A percentile compares a stretch with the other conserved stretches of the same genome.
phyloP scores from a whole-genome alignment of 768 basidiomycete species.

The Royoungia palumana region DNA sequence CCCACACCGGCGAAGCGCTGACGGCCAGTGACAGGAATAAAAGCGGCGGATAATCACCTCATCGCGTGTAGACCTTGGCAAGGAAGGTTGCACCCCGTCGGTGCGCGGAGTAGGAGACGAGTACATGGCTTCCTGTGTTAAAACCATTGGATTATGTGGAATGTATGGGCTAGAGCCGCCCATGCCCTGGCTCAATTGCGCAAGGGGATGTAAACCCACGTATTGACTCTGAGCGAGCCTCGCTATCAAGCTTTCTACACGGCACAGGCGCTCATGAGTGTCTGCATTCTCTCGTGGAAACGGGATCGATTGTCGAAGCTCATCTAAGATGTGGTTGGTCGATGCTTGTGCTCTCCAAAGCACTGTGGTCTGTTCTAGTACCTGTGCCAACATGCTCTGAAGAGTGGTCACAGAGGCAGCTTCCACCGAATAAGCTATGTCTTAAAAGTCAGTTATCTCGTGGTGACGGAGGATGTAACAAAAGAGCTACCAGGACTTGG shows the following conservation, averaged over 20 bases:
- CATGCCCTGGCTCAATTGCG: too few species aligned
- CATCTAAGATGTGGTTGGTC: conserved; percentile 56
- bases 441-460: conserved; percentile 15
- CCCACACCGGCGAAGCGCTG: background rate
- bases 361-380: conserved; percentile 55
- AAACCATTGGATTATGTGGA: background rate
- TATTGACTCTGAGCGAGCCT: too few species aligned
- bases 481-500: too few species aligned
- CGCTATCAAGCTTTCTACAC: conserved; percentile 10
- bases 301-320: conserved; percentile 47
- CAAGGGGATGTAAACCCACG: conserved; percentile 2
- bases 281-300: conserved; percentile 37
- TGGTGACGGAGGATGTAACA: too few species aligned
- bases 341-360: conserved; percentile 58
- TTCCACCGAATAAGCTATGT: conserved; percentile 23
- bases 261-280: conserved; percentile 24
- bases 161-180: too few species aligned
- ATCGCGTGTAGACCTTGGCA: too few species aligned
- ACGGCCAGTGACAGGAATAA: background rate
- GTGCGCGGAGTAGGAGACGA: too few species aligned
- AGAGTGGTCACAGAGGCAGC: conserved; percentile 40
- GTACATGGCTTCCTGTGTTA: too few species aligned
- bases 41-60: background rate
- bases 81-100: too few species aligned
- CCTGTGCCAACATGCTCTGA: conserved; percentile 47